These are phyloP conservation scores for Croton laevigatus DNA, from an alignment of 441 rosid genomes.

Conservation along the genomic window DNA sequence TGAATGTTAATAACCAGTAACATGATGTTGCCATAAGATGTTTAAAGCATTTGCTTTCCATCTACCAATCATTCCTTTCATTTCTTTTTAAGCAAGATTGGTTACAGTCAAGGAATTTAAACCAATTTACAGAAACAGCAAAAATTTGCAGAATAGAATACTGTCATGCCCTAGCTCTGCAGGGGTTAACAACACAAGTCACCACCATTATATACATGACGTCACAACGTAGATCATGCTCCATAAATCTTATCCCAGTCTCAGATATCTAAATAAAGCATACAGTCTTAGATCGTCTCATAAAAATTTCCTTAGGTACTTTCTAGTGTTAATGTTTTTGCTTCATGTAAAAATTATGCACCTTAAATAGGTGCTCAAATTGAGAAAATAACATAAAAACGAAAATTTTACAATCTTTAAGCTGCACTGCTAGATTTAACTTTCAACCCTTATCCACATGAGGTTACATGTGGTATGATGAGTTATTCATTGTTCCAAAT, in stretches of 20 bases:
- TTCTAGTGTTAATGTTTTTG: background rate
- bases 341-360: background rate
- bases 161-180: background rate
- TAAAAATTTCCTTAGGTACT: background rate
- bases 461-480: too few relatives aligned
- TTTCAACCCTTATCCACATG: background rate
- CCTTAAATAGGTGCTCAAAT: background rate
- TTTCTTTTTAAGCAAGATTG: slow-evolving; percentile 3
- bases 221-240: background rate
- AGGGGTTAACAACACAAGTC: background rate
- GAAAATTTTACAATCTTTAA: background rate
- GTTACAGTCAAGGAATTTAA: background rate
- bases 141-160: background rate
- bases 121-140: slow-evolving; percentile 5
- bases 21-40: background rate
- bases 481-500: background rate
- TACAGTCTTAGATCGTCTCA: background rate
- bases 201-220: background rate
- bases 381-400: background rate
- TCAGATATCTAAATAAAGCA: background rate
- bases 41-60: background rate
- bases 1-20: background rate
- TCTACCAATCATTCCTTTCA: background rate
- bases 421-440: background rate
- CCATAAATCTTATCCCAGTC: background rate